phyloP scores from a whole-genome alignment of 495 filamentous ascomycete species.

The Amniculicola lignicola region DNA sequence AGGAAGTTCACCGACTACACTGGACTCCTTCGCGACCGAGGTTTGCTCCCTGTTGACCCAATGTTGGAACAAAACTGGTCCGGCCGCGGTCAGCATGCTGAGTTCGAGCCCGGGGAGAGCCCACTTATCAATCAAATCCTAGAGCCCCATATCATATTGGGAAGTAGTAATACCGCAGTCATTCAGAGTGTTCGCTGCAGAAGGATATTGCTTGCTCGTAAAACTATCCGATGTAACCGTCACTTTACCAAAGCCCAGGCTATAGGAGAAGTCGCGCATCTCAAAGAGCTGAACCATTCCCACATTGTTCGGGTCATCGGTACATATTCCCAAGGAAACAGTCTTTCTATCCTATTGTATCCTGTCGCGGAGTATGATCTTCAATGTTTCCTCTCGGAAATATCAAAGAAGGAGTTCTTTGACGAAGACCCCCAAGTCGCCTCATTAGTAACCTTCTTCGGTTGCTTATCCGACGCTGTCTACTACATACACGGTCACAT shows the following conservation, averaged over 20 bases:
- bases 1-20: too few relatives aligned
- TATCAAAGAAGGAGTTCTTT: neutral
- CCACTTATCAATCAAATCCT: neutral
- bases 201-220: constrained; percentile 28
- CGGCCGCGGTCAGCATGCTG: constrained; percentile 21
- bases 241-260: constrained; percentile 15
- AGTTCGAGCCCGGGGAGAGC: constrained; percentile 8
- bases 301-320: constrained; percentile 32
- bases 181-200: constrained; percentile 29
- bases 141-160: constrained; percentile 8
- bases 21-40: constrained; percentile 2
- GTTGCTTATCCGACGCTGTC: constrained; percentile 18
- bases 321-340: constrained; percentile 16
- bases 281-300: constrained; percentile 18
- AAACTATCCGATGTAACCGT: constrained; percentile 22
- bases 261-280: constrained; percentile 26
- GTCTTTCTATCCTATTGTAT: constrained; percentile 30
- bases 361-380: constrained; percentile 28
- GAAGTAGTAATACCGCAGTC: constrained; percentile 9
- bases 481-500: constrained; percentile 12
- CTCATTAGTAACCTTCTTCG: constrained; percentile 14
- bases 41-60: constrained; percentile 2
- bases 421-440: neutral
- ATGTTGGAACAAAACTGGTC: constrained; percentile 24
- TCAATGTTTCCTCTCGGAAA: constrained; percentile 6